Percentiles rank a stretch among this genome's conserved stretches.
phyloP scores from a whole-genome alignment of 805 yeast species.

The Candida caryicola region DNA sequence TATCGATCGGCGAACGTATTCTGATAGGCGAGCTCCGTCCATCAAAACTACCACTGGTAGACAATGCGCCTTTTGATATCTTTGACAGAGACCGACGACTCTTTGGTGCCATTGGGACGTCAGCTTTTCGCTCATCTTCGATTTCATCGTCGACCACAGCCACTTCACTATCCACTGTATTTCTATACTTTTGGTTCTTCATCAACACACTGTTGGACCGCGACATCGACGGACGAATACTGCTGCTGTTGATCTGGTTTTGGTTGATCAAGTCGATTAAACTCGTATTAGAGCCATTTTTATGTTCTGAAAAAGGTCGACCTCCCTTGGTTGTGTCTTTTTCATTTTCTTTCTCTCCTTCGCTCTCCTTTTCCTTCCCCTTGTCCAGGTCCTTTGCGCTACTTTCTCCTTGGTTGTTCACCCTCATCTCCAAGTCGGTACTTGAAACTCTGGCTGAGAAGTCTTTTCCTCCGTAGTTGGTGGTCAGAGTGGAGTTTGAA shows the following conservation, averaged over 20 bases:
- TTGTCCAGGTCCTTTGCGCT: conserved; percentile 1
- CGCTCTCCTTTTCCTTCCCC: background rate
- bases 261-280: conserved; percentile 22
- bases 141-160: conserved; percentile 25
- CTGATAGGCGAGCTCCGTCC: conserved; percentile 6
- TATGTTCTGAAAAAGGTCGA: conserved; percentile 13
- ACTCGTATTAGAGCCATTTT: conserved; percentile 18
- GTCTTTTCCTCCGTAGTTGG: conserved; percentile 28
- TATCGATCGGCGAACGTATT: conserved; percentile 8
- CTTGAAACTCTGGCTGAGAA: too few relatives aligned
- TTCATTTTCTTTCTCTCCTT: background rate
- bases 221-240: conserved; percentile 11
- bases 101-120: background rate
- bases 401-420: background rate
- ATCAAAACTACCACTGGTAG: conserved; percentile 3
- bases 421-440: too few relatives aligned
- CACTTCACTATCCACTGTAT: conserved; percentile 17
- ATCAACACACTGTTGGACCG: conserved; percentile 5
- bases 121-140: conserved; percentile 5
- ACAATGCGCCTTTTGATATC: conserved; percentile 1
- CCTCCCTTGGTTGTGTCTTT: conserved; percentile 2
- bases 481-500: conserved; percentile 41
- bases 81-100: conserved; percentile 2
- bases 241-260: conserved; percentile 17
- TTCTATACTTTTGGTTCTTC: conserved; percentile 8